Conservation (phyloP, 2,329 filamentous ascomycete species). For the Penicillium sp. region DNA sequence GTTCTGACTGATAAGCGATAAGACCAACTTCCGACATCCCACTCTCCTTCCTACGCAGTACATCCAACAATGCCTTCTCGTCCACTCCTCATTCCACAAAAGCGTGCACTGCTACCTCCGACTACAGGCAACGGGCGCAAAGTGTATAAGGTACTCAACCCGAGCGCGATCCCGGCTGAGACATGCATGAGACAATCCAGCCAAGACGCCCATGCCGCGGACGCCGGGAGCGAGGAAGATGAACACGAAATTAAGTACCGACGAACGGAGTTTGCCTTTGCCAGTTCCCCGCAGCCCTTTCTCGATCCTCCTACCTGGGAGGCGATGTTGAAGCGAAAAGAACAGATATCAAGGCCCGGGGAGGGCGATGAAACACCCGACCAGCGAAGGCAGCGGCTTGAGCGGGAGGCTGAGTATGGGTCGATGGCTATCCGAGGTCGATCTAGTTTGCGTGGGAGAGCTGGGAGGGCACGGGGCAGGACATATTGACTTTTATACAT, state of each 20-base stretch:
- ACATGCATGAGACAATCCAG: conserved; percentile 13
- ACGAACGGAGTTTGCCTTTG: conserved; percentile 32
- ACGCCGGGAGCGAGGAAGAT: background rate
- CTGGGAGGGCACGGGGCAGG: conserved; percentile 10
- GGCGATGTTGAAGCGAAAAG: conserved; percentile 23
- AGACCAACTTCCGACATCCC: background rate
- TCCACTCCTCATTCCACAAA: conserved; percentile 26
- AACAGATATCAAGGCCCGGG: conserved; percentile 5
- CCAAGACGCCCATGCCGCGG: background rate
- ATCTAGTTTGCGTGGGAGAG: conserved; percentile 20
- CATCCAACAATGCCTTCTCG: conserved; percentile 7
- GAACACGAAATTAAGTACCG: background rate
- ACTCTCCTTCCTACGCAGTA: background rate
- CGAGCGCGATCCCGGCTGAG: conserved; percentile 20
- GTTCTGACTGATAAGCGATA: background rate
- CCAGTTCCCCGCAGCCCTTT: conserved; percentile 35
- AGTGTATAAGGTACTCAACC: conserved; percentile 18
- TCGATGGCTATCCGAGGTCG: conserved; percentile 32
- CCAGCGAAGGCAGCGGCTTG: conserved; percentile 14
- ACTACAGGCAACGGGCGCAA: background rate
- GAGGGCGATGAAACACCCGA: conserved; percentile 13
- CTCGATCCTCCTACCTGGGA: conserved; percentile 35
- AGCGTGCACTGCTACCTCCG: conserved; percentile 22
- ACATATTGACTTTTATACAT: background rate
- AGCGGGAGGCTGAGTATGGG: conserved; percentile 29